A percentile compares a stretch with the other conserved stretches of the same genome.
Evolutionary conservation across 164 flowering plant genomes (phyloP).

Genomic region (Umbellularia californica): DNA sequence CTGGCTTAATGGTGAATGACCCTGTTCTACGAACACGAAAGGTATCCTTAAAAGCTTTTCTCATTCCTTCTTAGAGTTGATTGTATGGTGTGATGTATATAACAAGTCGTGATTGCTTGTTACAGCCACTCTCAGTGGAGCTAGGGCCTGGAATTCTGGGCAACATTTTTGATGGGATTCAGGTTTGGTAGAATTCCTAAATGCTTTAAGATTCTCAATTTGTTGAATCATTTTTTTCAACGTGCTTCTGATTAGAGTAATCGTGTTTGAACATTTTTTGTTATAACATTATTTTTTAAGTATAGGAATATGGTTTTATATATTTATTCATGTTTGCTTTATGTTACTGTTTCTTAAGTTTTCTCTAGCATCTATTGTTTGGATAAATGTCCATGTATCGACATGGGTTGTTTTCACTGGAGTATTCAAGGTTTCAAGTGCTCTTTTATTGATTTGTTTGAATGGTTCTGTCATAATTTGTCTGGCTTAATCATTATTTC

Average conservation of each 20-base stretch:
- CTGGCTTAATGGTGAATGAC: slow-evolving; percentile 93
- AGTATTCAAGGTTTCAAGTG: not conserved
- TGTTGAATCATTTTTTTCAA: slow-evolving; percentile 1
- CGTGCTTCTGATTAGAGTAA: not conserved
- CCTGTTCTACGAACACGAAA: slow-evolving; percentile 94
- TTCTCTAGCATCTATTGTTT: not conserved
- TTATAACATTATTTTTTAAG: not conserved
- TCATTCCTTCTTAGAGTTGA: not conserved
- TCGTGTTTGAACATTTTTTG: not conserved
- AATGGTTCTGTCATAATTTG: too few relatives aligned
- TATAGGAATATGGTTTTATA: not conserved
- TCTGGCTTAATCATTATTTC: not conserved
- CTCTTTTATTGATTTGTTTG: not conserved
- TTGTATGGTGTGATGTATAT: not conserved
- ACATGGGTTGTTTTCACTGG: not conserved
- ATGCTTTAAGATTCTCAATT: not conserved
- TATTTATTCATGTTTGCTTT: not conserved
- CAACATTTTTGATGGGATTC: slow-evolving; percentile 98
- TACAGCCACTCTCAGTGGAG: slow-evolving; percentile 99
- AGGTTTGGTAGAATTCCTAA: slow-evolving; percentile 43
- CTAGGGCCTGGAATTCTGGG: slow-evolving; percentile 98
- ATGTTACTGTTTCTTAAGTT: not conserved
- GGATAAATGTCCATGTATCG: not conserved
- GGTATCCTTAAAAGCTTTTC: slow-evolving; percentile 33
- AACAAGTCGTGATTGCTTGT: slow-evolving; percentile 6